Base-by-base conservation (phyloP, 2,329 filamentous ascomycete genomes). In the Grosmannia penicillata region DNA sequence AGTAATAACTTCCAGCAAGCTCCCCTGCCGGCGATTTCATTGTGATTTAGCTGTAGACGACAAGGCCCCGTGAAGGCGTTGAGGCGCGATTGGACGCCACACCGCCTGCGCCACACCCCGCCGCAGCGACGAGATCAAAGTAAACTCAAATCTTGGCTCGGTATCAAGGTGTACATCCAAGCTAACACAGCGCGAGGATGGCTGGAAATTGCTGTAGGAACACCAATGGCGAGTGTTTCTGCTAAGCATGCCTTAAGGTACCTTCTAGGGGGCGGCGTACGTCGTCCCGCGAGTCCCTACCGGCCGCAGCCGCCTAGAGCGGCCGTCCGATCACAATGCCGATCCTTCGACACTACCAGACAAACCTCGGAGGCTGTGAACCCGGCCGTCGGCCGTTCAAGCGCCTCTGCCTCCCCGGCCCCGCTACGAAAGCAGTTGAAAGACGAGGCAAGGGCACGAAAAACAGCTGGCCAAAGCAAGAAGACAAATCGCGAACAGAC, bases 341-440 rank as follows among this genome's bases (percentile, higher is more conserved):
- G 5, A 4, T 36, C 22, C 17, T 28, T 26, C 5, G 13, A 36
- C 11, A 29, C 25, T 17, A 26, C 8, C 6, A 23, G 26, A n/a
- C 6, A 2, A n/a, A 11, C 21, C 31, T 4, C 13, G 2, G 10
- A 22, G 15, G 8, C 15, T 11, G 4, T 13, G 5, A 9, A 18
- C 6, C 18, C 18, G 8, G 11, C 10, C 8, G 13, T 13, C 9
- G 18, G 19, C 4, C 4, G 11, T 10, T 11, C n/a, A 11, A 9
- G 21, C 4, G 17, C 17, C 6, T 13, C 21, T 10, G 29, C 31
- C 13, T 21, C 17, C 7, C 35, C 49, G 33, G 56, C 68, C 1
- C 76, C 79, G 9, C 60, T 84, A 9, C 73, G 81, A 24, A 85
- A 85, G 53, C 72, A 81, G 51, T 56, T 83, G 40, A 85, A 83